Evolutionary conservation across 1,284 basidiomycete genomes (phyloP).

Genomic region (Melampsora allii-populina): DNA sequence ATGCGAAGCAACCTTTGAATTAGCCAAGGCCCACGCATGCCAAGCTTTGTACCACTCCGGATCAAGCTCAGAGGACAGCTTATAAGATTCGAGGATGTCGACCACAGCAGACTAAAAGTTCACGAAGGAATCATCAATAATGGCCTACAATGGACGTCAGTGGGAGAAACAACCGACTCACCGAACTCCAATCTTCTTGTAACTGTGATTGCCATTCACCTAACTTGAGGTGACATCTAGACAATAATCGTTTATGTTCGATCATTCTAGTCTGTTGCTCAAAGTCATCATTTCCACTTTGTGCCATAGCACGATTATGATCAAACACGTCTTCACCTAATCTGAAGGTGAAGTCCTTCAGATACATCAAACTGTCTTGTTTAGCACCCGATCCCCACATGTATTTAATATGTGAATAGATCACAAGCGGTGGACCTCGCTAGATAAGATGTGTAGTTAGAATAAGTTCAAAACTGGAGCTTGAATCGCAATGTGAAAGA

Average conservation of each 20-base stretch:
- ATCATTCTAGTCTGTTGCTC: slow-evolving; percentile 62
- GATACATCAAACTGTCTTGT: slow-evolving; percentile 76
- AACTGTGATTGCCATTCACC: slow-evolving; percentile 87
- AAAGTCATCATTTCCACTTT: slow-evolving; percentile 53
- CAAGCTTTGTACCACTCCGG: slow-evolving; percentile 97
- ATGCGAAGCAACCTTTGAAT: slow-evolving; percentile 89
- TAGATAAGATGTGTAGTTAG: slow-evolving; percentile 49
- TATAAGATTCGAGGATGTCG: slow-evolving; percentile 79
- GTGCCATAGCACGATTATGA: slow-evolving; percentile 58
- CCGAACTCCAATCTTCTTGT: slow-evolving; percentile 72
- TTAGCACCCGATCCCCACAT: slow-evolving; percentile 86
- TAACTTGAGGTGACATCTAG: slow-evolving; percentile 93
- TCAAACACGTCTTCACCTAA: slow-evolving; percentile 69
- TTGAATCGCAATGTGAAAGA: not conserved
- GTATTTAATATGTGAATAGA: slow-evolving; percentile 95
- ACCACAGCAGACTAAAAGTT: slow-evolving; percentile 66
- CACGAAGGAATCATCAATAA: slow-evolving; percentile 28
- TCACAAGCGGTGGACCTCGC: slow-evolving; percentile 89
- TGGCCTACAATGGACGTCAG: slow-evolving; percentile 12
- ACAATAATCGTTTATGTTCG: slow-evolving; percentile 83
- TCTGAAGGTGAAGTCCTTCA: slow-evolving; percentile 77
- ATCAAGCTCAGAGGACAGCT: slow-evolving; percentile 86
- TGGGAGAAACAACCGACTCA: slow-evolving; percentile 54
- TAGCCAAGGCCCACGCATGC: slow-evolving; percentile 97
- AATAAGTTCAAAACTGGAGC: not conserved